phyloP scores from a whole-genome alignment of 495 filamentous ascomycete genomes.

The Penicillium coprophilum region DNA sequence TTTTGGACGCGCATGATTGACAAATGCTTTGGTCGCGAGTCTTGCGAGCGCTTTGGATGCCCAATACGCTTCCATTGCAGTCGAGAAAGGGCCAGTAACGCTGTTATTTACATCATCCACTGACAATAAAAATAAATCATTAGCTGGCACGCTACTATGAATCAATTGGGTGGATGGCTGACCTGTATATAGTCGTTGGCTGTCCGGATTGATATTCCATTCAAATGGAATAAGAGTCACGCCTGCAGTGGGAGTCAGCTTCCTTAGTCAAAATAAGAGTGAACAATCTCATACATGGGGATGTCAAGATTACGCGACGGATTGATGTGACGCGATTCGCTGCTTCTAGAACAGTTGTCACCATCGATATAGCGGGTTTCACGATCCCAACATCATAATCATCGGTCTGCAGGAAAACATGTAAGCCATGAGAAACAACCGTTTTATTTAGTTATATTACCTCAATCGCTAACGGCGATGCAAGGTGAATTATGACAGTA shows the following conservation, averaged over 20 bases:
- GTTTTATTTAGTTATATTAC: neutral
- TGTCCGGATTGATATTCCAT: slow-evolving; percentile 27
- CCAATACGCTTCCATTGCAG: slow-evolving; percentile 29
- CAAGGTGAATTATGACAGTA: slow-evolving; percentile 34
- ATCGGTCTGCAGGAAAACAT: slow-evolving; percentile 12
- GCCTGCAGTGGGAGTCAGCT: slow-evolving; percentile 2
- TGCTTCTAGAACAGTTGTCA: slow-evolving; percentile 43
- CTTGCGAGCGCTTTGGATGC: slow-evolving; percentile 35
- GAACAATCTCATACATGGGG: slow-evolving; percentile 28
- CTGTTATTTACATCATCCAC: slow-evolving; percentile 20
- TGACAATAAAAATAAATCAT: neutral
- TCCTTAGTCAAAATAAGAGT: neutral
- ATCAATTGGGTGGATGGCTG: neutral
- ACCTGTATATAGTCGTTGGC: slow-evolving; percentile 21
- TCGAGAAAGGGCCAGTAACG: slow-evolving; percentile 8
- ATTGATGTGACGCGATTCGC: slow-evolving; percentile 35
- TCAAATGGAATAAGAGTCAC: slow-evolving; percentile 26
- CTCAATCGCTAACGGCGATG: slow-evolving; percentile 27
- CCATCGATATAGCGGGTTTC: slow-evolving; percentile 39
- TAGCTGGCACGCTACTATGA: no score
- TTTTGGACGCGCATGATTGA: slow-evolving; percentile 15
- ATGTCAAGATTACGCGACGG: slow-evolving; percentile 48
- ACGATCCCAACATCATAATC: slow-evolving; percentile 28
- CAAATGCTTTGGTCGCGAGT: slow-evolving; percentile 23
- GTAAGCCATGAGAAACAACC: neutral